These are phyloP conservation scores for Podosphaera fusca DNA, from an alignment of 2,329 filamentous ascomycete species.

Conservation along the genomic window DNA sequence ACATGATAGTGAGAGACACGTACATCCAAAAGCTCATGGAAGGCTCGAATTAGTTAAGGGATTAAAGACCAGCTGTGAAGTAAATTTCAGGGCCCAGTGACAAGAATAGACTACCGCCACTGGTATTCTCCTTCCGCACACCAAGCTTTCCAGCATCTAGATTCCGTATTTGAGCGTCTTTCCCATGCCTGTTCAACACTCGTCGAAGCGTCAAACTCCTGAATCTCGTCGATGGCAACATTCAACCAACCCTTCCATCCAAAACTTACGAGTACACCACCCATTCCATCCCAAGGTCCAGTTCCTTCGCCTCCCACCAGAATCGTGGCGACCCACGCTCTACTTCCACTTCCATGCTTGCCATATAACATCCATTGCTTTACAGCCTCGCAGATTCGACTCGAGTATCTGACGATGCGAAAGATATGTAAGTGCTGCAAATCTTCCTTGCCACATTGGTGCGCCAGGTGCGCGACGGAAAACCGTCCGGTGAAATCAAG, in stretches of 20 bases:
- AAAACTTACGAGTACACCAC: constrained; percentile 4
- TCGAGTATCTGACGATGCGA: constrained; percentile 4
- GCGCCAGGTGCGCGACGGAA: constrained; percentile 19
- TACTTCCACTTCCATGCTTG: constrained; percentile 9
- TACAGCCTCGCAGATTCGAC: constrained; percentile 8
- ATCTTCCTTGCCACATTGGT: constrained; percentile 2
- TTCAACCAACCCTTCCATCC: constrained; percentile 16
- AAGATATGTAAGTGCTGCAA: constrained; percentile 15
- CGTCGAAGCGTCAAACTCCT: constrained; percentile 8
- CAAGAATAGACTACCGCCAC: background rate
- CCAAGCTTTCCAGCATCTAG: constrained; percentile 10
- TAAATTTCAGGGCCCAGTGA: too few species aligned
- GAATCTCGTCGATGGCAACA: constrained; percentile 10
- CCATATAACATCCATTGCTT: constrained; percentile 14
- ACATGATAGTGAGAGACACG: too few species aligned
- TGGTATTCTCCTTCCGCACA: constrained; percentile 6
- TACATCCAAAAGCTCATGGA: too few species aligned
- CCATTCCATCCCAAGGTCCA: constrained; percentile 2
- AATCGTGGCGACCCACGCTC: constrained; percentile 13
- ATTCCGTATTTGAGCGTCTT: constrained; percentile 7
- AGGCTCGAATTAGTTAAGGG: too few species aligned
- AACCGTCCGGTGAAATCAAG: constrained; percentile 33
- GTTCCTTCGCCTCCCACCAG: constrained; percentile 10
- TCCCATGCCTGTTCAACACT: constrained; percentile 14
- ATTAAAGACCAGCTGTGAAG: too few species aligned